These are phyloP conservation scores for Rubia yunnanensis DNA, from an alignment of 257 asterid species.

Conservation along the genomic window DNA sequence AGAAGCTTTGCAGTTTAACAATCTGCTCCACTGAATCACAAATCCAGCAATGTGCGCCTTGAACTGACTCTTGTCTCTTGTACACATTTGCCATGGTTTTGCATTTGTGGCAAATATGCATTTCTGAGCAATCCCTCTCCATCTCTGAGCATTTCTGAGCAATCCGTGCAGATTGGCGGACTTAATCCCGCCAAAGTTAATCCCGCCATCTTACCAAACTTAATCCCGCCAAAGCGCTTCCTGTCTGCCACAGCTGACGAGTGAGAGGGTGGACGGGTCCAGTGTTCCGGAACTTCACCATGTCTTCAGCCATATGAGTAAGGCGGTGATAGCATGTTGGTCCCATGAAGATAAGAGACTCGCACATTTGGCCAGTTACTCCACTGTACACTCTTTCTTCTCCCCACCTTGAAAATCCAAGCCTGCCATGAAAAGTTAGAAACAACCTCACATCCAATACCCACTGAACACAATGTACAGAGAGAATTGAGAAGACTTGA, in stretches of 20 bases:
- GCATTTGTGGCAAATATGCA: constrained; percentile 81
- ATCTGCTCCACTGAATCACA: constrained; percentile 70
- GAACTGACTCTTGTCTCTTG: constrained; percentile 51
- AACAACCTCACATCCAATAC: constrained; percentile 90
- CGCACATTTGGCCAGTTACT: constrained; percentile 55
- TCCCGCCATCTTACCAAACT: too few relatives aligned
- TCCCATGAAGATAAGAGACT: constrained; percentile 69
- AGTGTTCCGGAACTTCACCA: constrained; percentile 74
- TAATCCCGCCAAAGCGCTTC: constrained; percentile 86
- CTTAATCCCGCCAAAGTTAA: too few relatives aligned
- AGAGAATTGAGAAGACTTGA: constrained; percentile 19
- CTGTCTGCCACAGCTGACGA: constrained; percentile 92
- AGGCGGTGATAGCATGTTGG: constrained; percentile 95
- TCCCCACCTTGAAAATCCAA: constrained; percentile 81
- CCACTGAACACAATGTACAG: constrained; percentile 16
- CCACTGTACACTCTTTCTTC: constrained; percentile 76
- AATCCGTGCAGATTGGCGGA: constrained; percentile 83
- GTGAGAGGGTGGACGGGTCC: constrained; percentile 98
- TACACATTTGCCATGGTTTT: constrained; percentile 67
- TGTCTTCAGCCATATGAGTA: constrained; percentile 92
- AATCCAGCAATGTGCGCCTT: constrained; percentile 82
- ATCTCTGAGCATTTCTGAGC: constrained; percentile 84
- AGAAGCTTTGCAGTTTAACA: constrained; percentile 76
- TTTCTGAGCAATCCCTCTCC: constrained; percentile 70
- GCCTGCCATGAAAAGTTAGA: constrained; percentile 62